Evolutionary conservation across 1,139 yeast species (phyloP), one percentile per base, ranked within the genome.

Genomic region (Debaryomyces coudertii): DNA sequence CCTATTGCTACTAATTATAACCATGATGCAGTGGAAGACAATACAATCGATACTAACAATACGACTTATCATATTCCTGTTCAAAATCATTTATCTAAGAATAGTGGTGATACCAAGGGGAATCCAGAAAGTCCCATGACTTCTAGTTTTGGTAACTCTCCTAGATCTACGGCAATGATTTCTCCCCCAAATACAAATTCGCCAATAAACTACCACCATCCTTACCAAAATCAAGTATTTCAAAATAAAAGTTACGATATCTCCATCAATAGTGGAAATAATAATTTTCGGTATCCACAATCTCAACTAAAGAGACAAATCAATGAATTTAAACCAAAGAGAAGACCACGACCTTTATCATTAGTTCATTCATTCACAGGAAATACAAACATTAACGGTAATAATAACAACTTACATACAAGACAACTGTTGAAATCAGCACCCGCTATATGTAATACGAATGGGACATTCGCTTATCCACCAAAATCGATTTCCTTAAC

Each of bases 271-370:
- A 16, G 25, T 18, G 30, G 18, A 16, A 38, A 27, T 12, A 28
- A 38, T 25, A 25, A n/a, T 8, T 20, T 20, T 5, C 34, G 20
- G 18, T 38, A 38, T 29, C 25, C 41, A 5, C 46, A 39, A 20
- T 14, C 46, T 20, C 25, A 33, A 14, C 9, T 42, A 18, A 48
- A 37, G 50, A 56, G 31, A 50, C 71, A 73, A 2, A 50, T 57
- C 7, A 63, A 58, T 49, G 60, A 63, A 40, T 70, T 65, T 52
- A 72, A 69, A 50, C 76, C 77, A 8, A 73, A 71, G 46, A 58
- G 73, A 52, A 61, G 79, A 51, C 79, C 79, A 24, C 55, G 71
- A 42, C 79, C 79, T 7, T 62, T 74, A 44, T 57, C 73, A 11
- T 64, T 74, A 43, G 70, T 60, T 49, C 74, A 71, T 50, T 68